These are phyloP conservation scores for Ceratobasidium sp. DNA, from an alignment of 1,284 basidiomycete genomes.

Conservation along the genomic window DNA sequence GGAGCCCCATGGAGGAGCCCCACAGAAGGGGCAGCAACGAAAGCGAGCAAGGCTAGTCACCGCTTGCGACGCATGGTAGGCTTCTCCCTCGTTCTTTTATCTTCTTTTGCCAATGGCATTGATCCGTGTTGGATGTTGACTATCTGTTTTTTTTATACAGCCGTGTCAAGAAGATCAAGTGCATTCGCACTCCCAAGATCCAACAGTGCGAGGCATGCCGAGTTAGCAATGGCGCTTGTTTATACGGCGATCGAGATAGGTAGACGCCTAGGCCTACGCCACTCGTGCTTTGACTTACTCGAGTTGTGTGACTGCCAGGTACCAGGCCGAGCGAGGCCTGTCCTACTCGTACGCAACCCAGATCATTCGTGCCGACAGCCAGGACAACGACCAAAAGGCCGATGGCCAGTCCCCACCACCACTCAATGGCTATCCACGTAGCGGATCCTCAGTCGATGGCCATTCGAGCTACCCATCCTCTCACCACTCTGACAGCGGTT, in stretches of 20 bases:
- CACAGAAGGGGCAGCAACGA: slow-evolving; percentile 64
- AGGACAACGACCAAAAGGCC: slow-evolving; percentile 11
- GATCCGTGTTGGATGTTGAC: slow-evolving; percentile 40
- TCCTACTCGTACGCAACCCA: slow-evolving; percentile 35
- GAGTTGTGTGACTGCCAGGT: not conserved
- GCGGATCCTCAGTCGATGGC: slow-evolving; percentile 17
- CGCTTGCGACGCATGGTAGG: slow-evolving; percentile 83
- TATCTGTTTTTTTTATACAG: slow-evolving; percentile 52
- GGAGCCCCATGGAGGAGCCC: slow-evolving; percentile 65
- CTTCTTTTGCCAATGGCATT: slow-evolving; percentile 35
- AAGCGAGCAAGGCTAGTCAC: slow-evolving; percentile 84
- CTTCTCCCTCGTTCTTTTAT: slow-evolving; percentile 40
- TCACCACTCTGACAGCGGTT: slow-evolving; percentile 33
- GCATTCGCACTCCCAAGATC: slow-evolving; percentile 52
- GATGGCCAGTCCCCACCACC: slow-evolving; percentile 7
- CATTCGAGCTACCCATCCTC: slow-evolving; percentile 31
- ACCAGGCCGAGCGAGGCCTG: slow-evolving; percentile 25
- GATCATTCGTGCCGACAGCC: slow-evolving; percentile 22
- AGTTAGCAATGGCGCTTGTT: slow-evolving; percentile 69
- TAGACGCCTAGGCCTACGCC: slow-evolving; percentile 73
- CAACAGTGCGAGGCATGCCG: slow-evolving; percentile 79
- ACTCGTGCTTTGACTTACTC: not conserved
- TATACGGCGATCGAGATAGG: slow-evolving; percentile 78
- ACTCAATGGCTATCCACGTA: not conserved
- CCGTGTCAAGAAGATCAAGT: slow-evolving; percentile 85